Conservation (phyloP, 495 filamentous ascomycete genomes). For the Letharia lupina region DNA sequence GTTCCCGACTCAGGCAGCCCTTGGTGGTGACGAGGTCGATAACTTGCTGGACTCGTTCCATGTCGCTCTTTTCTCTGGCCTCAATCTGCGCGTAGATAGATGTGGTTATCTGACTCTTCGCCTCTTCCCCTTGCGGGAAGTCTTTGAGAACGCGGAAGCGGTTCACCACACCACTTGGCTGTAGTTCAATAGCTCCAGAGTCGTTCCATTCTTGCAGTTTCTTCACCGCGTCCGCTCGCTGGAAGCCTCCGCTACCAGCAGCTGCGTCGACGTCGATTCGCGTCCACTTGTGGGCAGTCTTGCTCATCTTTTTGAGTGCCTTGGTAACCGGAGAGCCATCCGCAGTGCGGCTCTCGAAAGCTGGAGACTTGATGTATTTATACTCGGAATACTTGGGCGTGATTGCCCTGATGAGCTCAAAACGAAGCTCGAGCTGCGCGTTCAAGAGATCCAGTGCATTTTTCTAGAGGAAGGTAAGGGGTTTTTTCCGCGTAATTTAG, state of each 20-base stretch:
- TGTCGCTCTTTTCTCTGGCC: conserved; percentile 39
- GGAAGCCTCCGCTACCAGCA: conserved; percentile 17
- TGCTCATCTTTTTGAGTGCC: conserved; percentile 31
- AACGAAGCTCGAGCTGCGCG: conserved; percentile 47
- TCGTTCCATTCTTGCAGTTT: conserved; percentile 45
- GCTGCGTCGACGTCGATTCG: conserved; percentile 40
- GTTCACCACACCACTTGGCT: conserved; percentile 39
- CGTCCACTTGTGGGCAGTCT: conserved; percentile 29
- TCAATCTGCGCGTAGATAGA: conserved; percentile 42
- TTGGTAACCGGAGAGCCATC: conserved; percentile 31
- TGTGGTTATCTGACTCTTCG: conserved; percentile 34
- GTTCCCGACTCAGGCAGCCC: conserved; percentile 21
- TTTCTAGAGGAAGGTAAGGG: conserved; percentile 19
- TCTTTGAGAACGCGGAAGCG: conserved; percentile 40
- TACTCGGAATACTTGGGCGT: conserved; percentile 49
- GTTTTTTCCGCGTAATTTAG: background rate
- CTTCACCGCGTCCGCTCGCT: conserved; percentile 36
- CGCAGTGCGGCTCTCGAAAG: conserved; percentile 24
- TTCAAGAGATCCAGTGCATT: conserved; percentile 40
- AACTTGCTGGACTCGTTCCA: conserved; percentile 40
- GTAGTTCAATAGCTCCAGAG: conserved; percentile 36
- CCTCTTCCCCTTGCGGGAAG: conserved; percentile 34
- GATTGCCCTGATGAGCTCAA: conserved; percentile 44
- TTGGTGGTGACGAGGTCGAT: conserved; percentile 39
- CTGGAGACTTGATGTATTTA: conserved; percentile 32